These are phyloP conservation scores for Heritiera littoralis DNA, from an alignment of 345 rosid species.

Conservation along the genomic window DNA sequence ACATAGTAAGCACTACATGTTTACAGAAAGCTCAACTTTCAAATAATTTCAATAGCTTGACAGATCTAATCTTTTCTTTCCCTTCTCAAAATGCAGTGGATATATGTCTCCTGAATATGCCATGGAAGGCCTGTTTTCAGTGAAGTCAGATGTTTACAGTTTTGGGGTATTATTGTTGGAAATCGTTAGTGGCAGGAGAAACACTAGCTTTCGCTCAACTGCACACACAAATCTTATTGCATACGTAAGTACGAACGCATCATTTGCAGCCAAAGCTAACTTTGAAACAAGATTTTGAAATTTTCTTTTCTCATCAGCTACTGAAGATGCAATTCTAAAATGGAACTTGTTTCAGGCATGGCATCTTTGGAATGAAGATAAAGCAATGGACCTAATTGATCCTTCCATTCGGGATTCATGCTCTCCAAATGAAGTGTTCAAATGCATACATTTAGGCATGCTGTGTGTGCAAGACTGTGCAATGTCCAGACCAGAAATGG, in stretches of 20 bases:
- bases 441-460: slow-evolving; percentile 81
- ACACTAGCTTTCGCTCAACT: slow-evolving; percentile 43
- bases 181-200: slow-evolving; percentile 59
- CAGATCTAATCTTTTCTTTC: background rate
- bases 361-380: slow-evolving; percentile 67
- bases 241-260: slow-evolving; percentile 44
- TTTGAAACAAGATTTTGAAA: background rate
- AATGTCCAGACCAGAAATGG: slow-evolving; percentile 66
- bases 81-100: slow-evolving; percentile 42
- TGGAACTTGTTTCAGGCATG: slow-evolving; percentile 54
- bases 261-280: background rate
- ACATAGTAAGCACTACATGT: slow-evolving; percentile 48
- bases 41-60: background rate
- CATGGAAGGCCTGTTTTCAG: slow-evolving; percentile 65
- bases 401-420: slow-evolving; percentile 43
- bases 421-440: slow-evolving; percentile 44
- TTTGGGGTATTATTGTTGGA: slow-evolving; percentile 69
- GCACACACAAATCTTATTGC: slow-evolving; percentile 46
- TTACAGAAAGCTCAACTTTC: background rate
- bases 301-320: background rate
- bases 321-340: background rate
- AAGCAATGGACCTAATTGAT: slow-evolving; percentile 64
- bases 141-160: slow-evolving; percentile 76
- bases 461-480: slow-evolving; percentile 83
- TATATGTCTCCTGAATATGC: slow-evolving; percentile 84